Evolutionary conservation across 192 early-diverging fungal species (phyloP).

Genomic region (Linnemannia elongata): DNA sequence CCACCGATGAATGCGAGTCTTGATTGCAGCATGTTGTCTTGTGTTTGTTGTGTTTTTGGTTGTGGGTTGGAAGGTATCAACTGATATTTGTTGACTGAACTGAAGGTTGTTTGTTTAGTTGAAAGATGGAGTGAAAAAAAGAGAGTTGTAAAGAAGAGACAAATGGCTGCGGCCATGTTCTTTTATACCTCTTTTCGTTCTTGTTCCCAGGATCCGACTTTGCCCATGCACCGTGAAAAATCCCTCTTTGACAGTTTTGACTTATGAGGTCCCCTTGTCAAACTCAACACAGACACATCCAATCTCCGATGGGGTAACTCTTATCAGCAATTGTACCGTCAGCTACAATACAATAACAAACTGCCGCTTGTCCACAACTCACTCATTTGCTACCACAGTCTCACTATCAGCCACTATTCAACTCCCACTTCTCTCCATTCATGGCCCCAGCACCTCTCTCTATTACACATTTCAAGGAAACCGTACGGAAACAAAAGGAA

Average conservation of each 20-base stretch:
- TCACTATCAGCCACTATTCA: neutral
- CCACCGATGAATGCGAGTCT: slow-evolving; percentile 86
- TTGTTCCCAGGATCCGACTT: neutral
- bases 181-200: neutral
- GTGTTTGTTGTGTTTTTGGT: neutral
- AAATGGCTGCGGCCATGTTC: neutral
- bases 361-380: neutral
- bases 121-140: neutral
- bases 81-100: neutral
- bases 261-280: neutral
- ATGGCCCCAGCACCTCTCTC: neutral
- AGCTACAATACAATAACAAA: neutral
- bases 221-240: slow-evolving; percentile 11
- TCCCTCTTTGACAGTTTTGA: neutral
- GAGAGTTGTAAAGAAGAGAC: neutral
- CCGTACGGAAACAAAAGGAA: neutral
- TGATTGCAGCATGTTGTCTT: slow-evolving; percentile 26
- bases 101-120: neutral
- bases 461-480: neutral
- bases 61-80: too few species aligned
- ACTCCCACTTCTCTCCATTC: neutral
- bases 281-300: neutral
- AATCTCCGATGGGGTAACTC: neutral
- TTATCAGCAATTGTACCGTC: neutral
- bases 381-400: neutral